Conservation (phyloP, 306 rosid genomes). For the Rosa chinensis region DNA sequence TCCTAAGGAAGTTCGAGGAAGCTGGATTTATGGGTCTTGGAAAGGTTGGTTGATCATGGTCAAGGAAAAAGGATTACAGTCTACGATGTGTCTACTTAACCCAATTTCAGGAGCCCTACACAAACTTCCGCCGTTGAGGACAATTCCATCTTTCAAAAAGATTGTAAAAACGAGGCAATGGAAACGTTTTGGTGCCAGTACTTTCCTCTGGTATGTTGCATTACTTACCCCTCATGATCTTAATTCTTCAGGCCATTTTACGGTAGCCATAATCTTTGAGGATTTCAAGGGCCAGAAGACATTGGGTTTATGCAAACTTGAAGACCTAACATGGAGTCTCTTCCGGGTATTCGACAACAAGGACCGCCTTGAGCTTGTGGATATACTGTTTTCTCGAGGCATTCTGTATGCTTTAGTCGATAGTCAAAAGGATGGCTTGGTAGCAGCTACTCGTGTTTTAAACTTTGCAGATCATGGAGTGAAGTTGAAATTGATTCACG, state of each 20-base stretch:
- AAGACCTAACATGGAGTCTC: not conserved
- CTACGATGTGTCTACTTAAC: not conserved
- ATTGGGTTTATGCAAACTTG: not conserved
- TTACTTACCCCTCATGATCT: not conserved
- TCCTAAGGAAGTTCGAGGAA: not conserved
- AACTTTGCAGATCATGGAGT: not conserved
- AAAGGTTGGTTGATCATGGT: slow-evolving; percentile 8
- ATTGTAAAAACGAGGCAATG: not conserved
- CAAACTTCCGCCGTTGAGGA: not conserved
- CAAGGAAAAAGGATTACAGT: not conserved
- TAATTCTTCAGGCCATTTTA: not conserved
- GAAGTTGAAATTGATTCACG: not conserved
- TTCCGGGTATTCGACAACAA: not conserved
- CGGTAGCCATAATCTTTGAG: not conserved
- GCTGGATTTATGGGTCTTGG: not conserved
- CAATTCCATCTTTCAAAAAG: not conserved
- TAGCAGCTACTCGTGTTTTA: not conserved
- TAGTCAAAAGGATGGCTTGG: not conserved
- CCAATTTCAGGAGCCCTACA: not conserved
- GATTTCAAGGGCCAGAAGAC: not conserved
- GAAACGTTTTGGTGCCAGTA: not conserved
- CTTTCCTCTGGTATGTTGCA: not conserved
- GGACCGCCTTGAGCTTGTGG: not conserved
- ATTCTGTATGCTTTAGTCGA: not conserved
- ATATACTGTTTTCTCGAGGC: not conserved